These are phyloP conservation scores for Castanea sativa DNA, from an alignment of 306 rosid genomes.

Conservation along the genomic window DNA sequence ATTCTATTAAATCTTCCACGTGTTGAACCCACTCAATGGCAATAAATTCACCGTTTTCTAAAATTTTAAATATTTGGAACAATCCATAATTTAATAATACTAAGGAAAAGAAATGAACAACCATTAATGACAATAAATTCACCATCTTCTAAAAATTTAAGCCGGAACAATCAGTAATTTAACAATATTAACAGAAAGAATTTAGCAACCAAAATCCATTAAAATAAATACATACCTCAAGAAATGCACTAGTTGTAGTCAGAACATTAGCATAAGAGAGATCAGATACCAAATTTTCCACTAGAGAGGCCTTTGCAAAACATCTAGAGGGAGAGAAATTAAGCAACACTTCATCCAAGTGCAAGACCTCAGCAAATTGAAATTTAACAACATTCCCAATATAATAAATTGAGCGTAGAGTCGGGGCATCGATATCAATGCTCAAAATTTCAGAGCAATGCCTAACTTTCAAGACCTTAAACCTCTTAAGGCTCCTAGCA, in stretches of 20 bases:
- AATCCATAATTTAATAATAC: too few relatives aligned
- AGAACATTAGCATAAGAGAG: conserved; percentile 16
- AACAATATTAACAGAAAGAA: too few relatives aligned
- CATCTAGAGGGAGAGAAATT: background rate
- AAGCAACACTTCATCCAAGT: conserved; percentile 22
- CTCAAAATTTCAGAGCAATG: background rate
- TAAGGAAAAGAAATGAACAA: too few relatives aligned
- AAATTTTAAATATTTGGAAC: too few relatives aligned
- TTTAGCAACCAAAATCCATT: background rate
- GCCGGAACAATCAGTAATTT: too few relatives aligned
- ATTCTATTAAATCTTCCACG: too few relatives aligned
- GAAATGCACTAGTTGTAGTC: conserved; percentile 19
- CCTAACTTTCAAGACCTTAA: conserved; percentile 24
- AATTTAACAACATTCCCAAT: background rate
- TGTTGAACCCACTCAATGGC: too few relatives aligned
- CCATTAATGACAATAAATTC: too few relatives aligned
- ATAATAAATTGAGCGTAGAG: conserved; percentile 12
- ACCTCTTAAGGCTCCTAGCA: background rate
- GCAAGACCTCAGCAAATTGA: background rate
- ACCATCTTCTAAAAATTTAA: too few relatives aligned
- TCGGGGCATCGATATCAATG: conserved; percentile 23
- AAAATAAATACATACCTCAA: conserved; percentile 34
- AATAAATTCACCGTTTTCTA: too few relatives aligned
- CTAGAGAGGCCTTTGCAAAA: background rate
- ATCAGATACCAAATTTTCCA: conserved; percentile 3